Evolutionary conservation across 148 eudicot species (phyloP).

Genomic region (Oxyria digyna): DNA sequence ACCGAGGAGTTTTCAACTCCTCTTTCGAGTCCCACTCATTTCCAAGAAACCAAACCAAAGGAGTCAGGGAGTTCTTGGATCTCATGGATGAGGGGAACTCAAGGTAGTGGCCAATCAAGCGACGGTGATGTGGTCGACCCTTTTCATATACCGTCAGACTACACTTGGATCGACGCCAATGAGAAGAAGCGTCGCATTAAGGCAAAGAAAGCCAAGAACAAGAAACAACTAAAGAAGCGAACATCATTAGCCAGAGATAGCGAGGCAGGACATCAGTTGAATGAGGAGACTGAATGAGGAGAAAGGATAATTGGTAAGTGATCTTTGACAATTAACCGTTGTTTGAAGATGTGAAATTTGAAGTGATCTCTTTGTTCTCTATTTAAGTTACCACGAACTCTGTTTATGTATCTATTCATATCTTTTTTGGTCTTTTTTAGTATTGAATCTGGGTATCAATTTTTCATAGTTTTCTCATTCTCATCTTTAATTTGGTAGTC

Average conservation of each 20-base stretch:
- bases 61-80: conserved; percentile 41
- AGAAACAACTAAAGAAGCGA: conserved; percentile 3
- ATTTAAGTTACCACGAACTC: background rate
- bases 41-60: conserved; percentile 16
- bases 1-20: conserved; percentile 81
- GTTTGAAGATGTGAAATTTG: background rate
- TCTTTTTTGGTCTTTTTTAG: background rate
- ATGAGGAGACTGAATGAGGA: conserved; percentile 19
- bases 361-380: background rate
- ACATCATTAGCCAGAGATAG: background rate
- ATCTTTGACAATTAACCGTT: background rate
- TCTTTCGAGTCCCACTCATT: conserved; percentile 58
- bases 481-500: too few relatives aligned
- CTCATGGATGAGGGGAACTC: conserved; percentile 53
- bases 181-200: conserved; percentile 64
- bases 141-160: conserved; percentile 62
- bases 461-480: background rate
- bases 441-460: too few relatives aligned
- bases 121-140: conserved; percentile 43
- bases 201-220: conserved; percentile 36
- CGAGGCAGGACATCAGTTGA: conserved; percentile 15
- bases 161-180: conserved; percentile 64
- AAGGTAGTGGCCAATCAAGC: conserved; percentile 28
- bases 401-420: background rate
- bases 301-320: background rate